Conservation (phyloP, 2,329 filamentous ascomycete genomes). For the Macrophomina phaseolina region DNA sequence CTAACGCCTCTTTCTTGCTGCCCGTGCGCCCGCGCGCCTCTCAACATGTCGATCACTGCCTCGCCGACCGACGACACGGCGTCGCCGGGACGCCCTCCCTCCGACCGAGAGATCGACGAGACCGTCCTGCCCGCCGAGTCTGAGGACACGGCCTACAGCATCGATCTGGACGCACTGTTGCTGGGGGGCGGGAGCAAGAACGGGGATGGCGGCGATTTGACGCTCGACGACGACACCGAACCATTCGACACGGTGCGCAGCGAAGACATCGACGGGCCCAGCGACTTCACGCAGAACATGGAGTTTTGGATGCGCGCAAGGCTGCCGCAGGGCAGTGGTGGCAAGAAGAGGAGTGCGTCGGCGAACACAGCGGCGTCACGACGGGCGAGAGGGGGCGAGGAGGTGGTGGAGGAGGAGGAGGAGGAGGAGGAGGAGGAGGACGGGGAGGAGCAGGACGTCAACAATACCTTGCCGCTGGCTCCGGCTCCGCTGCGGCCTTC, state of each 20-base stretch:
- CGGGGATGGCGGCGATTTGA: slow-evolving; percentile 40
- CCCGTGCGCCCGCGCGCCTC: no score
- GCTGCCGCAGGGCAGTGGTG: slow-evolving; percentile 31
- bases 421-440: slow-evolving; percentile 29
- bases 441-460: slow-evolving; percentile 28
- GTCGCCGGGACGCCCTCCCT: neutral
- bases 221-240: slow-evolving; percentile 37
- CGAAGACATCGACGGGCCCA: slow-evolving; percentile 49
- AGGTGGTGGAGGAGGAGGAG: slow-evolving; percentile 32
- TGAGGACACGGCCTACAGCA: slow-evolving; percentile 37
- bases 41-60: neutral
- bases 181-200: slow-evolving; percentile 37
- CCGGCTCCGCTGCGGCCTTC: neutral
- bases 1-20: neutral
- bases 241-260: slow-evolving; percentile 45
- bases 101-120: neutral
- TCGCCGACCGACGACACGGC: neutral
- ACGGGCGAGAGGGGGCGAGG: slow-evolving; percentile 3
- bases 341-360: slow-evolving; percentile 1
- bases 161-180: slow-evolving; percentile 45
- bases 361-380: neutral
- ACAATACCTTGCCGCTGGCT: neutral
- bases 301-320: slow-evolving; percentile 50
- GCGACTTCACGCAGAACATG: slow-evolving; percentile 52
- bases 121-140: neutral